Evolutionary conservation across 2,329 filamentous ascomycete species (phyloP), one percentile per base, ranked within the genome.

Genomic region (Colletotrichum camelliae): DNA sequence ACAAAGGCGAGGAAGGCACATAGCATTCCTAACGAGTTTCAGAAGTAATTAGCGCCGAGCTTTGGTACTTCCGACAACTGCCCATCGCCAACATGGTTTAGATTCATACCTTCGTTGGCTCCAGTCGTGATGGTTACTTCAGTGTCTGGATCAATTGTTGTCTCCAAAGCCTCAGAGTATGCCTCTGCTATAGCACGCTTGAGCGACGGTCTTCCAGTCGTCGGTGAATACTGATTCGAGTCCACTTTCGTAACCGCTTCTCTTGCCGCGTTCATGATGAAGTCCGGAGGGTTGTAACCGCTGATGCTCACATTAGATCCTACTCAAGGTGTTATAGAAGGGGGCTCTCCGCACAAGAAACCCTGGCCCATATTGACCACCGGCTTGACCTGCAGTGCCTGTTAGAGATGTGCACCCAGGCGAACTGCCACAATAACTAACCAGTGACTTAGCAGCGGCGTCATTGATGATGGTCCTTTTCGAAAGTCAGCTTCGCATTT

Each of bases 1-100:
- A 99, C 93, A 80, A 99, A 99, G 4, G 91, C 97, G 97, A 99
- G 98, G 82, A 99, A 98, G 0, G 96, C 97, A 82, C 95, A 96
- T 78, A 99, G 89, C 95, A 98, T 98, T 81, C 95, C 91, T 91
- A 72, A 2, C 37, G 8, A 39, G 37, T 39, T 39, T 39, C 7
- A 9, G 15, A 39, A 18, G 37, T 8, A 18, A 18, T 39, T 18
- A 39, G 37, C 37, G 37, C 1, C 37, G 16, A 9, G 37, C 18
- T 7, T 39, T 9, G 0, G 37, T 39, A 39, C 37, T 3, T 39
- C 4, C 16, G n/a, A 35, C 7, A 69, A 67, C 68, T 69, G 67
- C 58, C 24, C 24, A 12, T 70, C 7, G 16, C n/a, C 16, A 31
- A 61, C 64, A 7, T 15, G 24, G 57, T 4, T 15, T 33, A 13